Percentiles rank a stretch among this genome's conserved stretches.
phyloP scores from a whole-genome alignment of 2,329 filamentous ascomycete genomes.

The Bipolaris oryzae region DNA sequence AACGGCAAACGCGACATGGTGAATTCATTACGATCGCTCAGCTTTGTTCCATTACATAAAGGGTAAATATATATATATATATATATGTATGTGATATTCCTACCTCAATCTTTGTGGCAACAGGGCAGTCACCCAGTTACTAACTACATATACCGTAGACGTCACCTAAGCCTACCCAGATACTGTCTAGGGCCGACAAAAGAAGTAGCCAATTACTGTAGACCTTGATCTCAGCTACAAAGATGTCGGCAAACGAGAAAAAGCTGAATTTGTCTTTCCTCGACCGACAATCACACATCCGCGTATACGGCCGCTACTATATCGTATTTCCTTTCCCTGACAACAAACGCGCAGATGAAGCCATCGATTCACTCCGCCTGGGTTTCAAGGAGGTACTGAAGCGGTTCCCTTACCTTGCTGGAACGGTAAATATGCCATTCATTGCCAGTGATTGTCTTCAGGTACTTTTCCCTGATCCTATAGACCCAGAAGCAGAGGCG shows the following conservation, averaged over 20 bases:
- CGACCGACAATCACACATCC: slow-evolving; percentile 25
- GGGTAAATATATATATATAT: background rate
- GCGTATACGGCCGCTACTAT: slow-evolving; percentile 24
- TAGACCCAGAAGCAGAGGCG: slow-evolving; percentile 13
- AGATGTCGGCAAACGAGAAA: background rate
- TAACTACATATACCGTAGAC: background rate
- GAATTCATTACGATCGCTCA: background rate
- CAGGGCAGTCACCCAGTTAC: background rate
- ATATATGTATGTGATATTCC: too few species aligned
- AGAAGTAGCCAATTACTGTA: background rate
- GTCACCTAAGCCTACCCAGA: background rate
- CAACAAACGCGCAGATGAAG: slow-evolving; percentile 8
- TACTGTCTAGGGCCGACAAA: background rate
- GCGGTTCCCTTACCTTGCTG: slow-evolving; percentile 24
- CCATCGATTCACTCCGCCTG: slow-evolving; percentile 15
- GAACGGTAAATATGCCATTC: slow-evolving; percentile 17
- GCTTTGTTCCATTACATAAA: background rate
- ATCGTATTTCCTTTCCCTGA: slow-evolving; percentile 27
- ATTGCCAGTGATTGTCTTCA: slow-evolving; percentile 5
- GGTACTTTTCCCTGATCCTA: slow-evolving; percentile 17
- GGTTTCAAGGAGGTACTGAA: slow-evolving; percentile 19
- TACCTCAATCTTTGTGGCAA: background rate
- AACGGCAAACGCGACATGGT: background rate
- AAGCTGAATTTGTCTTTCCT: slow-evolving; percentile 22
- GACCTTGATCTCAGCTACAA: too few species aligned